phyloP scores from a whole-genome alignment of 257 asterid species.

The Solanum corneliomulleri region DNA sequence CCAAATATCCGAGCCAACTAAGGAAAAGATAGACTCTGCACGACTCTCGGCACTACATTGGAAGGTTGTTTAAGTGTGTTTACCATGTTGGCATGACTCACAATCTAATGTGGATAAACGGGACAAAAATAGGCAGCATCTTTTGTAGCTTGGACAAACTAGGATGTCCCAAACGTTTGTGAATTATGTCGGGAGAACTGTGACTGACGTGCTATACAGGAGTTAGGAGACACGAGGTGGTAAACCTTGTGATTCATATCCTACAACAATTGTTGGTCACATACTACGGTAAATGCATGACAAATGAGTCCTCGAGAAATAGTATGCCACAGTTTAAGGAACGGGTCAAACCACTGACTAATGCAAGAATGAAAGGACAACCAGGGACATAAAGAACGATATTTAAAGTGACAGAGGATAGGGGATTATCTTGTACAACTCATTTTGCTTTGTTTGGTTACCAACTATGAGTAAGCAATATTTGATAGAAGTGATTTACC shows the following conservation, averaged over 20 bases:
- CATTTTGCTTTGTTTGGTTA: not conserved
- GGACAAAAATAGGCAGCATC: not conserved
- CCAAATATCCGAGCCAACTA: not conserved
- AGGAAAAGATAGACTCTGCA: not conserved
- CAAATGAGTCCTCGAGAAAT: not conserved
- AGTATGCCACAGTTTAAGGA: not conserved
- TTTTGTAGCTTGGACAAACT: not conserved
- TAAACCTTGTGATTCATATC: not conserved
- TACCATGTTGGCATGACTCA: not conserved
- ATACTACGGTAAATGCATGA: not conserved
- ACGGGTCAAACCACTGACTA: not conserved
- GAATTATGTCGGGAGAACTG: not conserved
- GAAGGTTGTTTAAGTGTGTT: not conserved
- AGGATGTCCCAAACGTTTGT: not conserved
- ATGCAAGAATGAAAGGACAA: not conserved
- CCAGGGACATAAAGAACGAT: not conserved
- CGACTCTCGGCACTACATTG: not conserved
- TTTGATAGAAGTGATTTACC: not conserved
- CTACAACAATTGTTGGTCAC: not conserved
- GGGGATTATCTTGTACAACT: not conserved
- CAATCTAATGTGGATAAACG: not conserved
- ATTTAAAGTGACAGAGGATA: not conserved
- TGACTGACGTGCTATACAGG: not conserved
- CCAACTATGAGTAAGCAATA: not conserved
- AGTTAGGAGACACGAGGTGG: not conserved